Conservation (phyloP, 768 basidiomycete genomes). For the Podaxis mareebaensis region DNA sequence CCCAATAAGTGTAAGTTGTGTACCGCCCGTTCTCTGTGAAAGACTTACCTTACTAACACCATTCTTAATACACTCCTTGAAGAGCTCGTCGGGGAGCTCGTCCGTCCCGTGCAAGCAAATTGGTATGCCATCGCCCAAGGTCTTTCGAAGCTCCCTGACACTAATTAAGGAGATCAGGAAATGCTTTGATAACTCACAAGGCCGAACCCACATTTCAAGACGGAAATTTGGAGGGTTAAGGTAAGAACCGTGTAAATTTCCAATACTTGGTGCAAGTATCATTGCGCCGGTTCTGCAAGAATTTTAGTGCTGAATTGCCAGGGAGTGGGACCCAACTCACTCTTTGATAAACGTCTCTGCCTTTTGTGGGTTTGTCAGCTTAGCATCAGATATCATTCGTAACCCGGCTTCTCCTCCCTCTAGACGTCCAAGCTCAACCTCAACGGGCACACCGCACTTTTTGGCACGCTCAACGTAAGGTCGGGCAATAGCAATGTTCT, state of each 20-base stretch:
- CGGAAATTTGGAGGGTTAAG: conserved; percentile 46
- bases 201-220: conserved; percentile 39
- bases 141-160: conserved; percentile 34
- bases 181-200: background rate
- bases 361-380: conserved; percentile 44
- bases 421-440: background rate
- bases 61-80: conserved; percentile 43
- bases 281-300: conserved; percentile 40
- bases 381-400: conserved; percentile 46
- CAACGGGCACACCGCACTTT: background rate
- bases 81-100: conserved; percentile 44
- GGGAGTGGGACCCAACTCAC: conserved; percentile 21
- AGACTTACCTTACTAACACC: conserved; percentile 43
- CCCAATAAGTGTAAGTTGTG: background rate
- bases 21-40: background rate
- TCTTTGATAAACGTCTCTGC: conserved; percentile 43
- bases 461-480: background rate
- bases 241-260: conserved; percentile 48
- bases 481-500: background rate
- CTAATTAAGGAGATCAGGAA: conserved; percentile 22
- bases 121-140: conserved; percentile 35
- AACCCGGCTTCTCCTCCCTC: conserved; percentile 53
- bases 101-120: conserved; percentile 49
- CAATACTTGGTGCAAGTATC: conserved; percentile 48
- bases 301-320: background rate